Base-by-base conservation (phyloP, 2,329 filamentous ascomycete species). In the Exophiala calicioides region DNA sequence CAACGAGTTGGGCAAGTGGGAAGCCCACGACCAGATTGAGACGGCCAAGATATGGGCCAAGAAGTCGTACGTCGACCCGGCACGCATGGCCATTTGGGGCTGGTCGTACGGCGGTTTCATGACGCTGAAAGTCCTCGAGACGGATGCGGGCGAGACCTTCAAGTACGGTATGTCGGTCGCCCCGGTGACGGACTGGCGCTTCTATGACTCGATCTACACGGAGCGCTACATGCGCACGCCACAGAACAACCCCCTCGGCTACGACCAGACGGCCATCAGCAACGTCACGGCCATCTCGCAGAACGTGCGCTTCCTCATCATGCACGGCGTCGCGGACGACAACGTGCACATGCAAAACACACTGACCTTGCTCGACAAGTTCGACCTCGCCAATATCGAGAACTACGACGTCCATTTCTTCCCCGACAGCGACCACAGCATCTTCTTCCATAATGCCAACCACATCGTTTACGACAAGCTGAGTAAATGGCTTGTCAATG, bases 381-480 rank as follows among this genome's bases (percentile, higher is more conserved):
- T 98, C 33, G 88, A 98, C 69, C 62, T 95, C 41, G 84, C 76
- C 1, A 80, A 82, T 9, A 80, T 96, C 3, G 84, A 91, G 67
- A 98, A 98, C 62, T 98, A 97, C 61, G 93, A 98, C 63, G 82
- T 98, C 9, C 91, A 97, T 66, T 82, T 97, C 45, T 98, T 95
- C 69, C 93, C 93, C 0, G 93, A 98, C 66, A 94, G 88, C 43
- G 90, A 98, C 69, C 93, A 98, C 67, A 81, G 86, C 52, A 98
- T 98, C 52, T 89, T 82, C 63, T 98, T 97, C 65, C 91, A 98
- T 65, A 90, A 90, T 64, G 94, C 88, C 20, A 90, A 95, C 64
- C 76, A 74, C 46, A 88, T 97, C 59, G 90, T 98, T 5, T 97
- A 93, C 64, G 86, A 95, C 58, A 94, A 89, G 70, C 68, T 95